Conservation (phyloP, 2,329 filamentous ascomycete genomes). For the Hymenotorrendiella dingleyae region DNA sequence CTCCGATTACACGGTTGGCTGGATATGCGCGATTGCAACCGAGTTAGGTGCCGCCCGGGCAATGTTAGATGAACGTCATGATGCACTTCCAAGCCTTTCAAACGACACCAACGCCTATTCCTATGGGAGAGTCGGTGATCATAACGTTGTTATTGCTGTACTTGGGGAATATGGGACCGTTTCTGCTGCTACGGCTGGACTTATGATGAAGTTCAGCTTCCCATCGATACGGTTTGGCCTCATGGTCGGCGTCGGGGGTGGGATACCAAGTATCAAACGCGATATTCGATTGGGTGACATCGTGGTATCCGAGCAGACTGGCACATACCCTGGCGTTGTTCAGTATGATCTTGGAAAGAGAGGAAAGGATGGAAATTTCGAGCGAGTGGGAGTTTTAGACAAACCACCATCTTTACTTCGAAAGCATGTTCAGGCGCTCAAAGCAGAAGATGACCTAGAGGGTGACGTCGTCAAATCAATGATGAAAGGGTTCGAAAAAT, state of each 20-base stretch:
- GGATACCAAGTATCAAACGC: slow-evolving; percentile 5
- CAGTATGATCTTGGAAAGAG: slow-evolving; percentile 15
- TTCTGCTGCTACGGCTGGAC: slow-evolving; percentile 13
- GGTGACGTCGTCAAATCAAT: no score
- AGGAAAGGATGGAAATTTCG: slow-evolving; percentile 13
- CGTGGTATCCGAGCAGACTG: slow-evolving; percentile 10
- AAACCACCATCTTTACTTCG: slow-evolving; percentile 20
- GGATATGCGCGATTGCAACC: slow-evolving; percentile 23
- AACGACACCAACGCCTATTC: slow-evolving; percentile 13
- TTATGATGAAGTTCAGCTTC: slow-evolving; percentile 12
- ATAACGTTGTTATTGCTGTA: slow-evolving; percentile 17
- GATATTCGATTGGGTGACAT: slow-evolving; percentile 29
- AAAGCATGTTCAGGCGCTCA: slow-evolving; percentile 17
- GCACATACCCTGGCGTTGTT: slow-evolving; percentile 8
- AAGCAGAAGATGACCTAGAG: slow-evolving; percentile 4
- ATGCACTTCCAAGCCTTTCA: background rate
- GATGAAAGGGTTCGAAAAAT: no score
- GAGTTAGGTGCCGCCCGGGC: slow-evolving; percentile 23
- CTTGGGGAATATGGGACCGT: slow-evolving; percentile 9
- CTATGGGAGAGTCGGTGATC: slow-evolving; percentile 10
- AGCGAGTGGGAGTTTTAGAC: slow-evolving; percentile 17
- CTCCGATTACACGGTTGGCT: slow-evolving; percentile 23
- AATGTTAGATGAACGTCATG: slow-evolving; percentile 9
- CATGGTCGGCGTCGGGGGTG: slow-evolving; percentile 13
- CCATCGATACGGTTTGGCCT: slow-evolving; percentile 7